A percentile compares a stretch with the other conserved stretches of the same genome.
phyloP scores from a whole-genome alignment of 2,329 filamentous ascomycete genomes.

The Fusarium aywerte region DNA sequence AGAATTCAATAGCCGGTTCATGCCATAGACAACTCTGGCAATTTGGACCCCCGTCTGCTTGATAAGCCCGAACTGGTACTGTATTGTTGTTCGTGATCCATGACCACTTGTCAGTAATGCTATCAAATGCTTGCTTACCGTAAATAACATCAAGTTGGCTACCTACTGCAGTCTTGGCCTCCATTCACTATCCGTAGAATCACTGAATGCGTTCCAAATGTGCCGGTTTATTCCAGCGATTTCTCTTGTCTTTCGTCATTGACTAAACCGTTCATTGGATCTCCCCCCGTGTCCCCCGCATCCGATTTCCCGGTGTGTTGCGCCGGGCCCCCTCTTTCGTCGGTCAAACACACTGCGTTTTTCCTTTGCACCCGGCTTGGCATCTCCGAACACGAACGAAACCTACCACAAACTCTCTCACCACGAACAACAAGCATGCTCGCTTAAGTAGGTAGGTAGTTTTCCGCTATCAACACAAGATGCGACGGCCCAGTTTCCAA shows the following conservation, averaged over 20 bases:
- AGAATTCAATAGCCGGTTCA: conserved; percentile 1
- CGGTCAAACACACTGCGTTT: conserved; percentile 24
- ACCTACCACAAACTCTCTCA: conserved; percentile 29
- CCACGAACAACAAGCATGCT: conserved; percentile 26
- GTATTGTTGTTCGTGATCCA: neutral
- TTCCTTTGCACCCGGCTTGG: conserved; percentile 33
- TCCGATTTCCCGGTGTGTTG: conserved; percentile 30
- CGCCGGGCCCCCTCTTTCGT: conserved; percentile 24
- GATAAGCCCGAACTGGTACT: neutral
- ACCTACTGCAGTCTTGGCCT: neutral
- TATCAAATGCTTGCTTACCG: neutral
- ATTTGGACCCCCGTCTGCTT: neutral
- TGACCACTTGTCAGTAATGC: neutral
- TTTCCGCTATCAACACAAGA: conserved; percentile 8
- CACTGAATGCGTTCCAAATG: conserved; percentile 2
- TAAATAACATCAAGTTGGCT: neutral
- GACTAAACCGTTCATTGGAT: conserved; percentile 4
- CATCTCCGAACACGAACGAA: conserved; percentile 23
- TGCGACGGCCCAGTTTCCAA: conserved; percentile 26
- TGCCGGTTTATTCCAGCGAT: conserved; percentile 24
- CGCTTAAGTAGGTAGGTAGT: conserved; percentile 6
- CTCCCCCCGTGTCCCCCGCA: conserved; percentile 28
- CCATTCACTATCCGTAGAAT: neutral
- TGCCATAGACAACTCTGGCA: neutral
- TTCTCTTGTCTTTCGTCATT: conserved; percentile 41